Evolutionary conservation across 768 basidiomycete genomes (phyloP).

Genomic region (Candolleomyces eurysporus): DNA sequence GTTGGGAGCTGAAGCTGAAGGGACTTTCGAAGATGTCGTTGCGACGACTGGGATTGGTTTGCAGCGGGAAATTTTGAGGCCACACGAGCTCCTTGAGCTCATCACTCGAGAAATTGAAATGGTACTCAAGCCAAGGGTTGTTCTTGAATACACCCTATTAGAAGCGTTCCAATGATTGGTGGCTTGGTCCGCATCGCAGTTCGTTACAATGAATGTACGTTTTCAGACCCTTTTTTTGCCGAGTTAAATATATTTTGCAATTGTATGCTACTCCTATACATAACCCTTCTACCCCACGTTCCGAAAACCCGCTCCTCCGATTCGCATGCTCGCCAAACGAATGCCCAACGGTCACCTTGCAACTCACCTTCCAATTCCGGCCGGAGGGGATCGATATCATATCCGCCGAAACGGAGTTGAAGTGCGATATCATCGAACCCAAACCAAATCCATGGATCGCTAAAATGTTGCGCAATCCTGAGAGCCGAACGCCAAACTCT

Average conservation of each 20-base stretch:
- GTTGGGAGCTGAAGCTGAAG: not conserved
- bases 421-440: not conserved
- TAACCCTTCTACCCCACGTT: too few relatives aligned
- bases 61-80: conserved; percentile 5
- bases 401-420: not conserved
- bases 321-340: too few relatives aligned
- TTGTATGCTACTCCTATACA: too few relatives aligned
- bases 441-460: too few relatives aligned
- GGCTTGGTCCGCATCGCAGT: too few relatives aligned
- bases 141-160: conserved; percentile 2
- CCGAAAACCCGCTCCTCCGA: too few relatives aligned
- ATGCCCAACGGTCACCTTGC: too few relatives aligned
- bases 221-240: too few relatives aligned
- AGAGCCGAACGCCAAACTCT: too few relatives aligned
- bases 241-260: too few relatives aligned
- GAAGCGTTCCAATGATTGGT: not conserved
- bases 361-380: not conserved
- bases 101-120: conserved; percentile 7
- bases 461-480: too few relatives aligned
- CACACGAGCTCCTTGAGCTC: not conserved
- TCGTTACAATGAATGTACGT: too few relatives aligned
- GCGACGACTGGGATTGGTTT: conserved; percentile 9
- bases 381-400: not conserved
- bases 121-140: conserved; percentile 10
- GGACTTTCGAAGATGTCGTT: conserved; percentile 2